These are phyloP conservation scores for Agroathelia rolfsii DNA, from an alignment of 1,284 basidiomycete species.

Conservation along the genomic window DNA sequence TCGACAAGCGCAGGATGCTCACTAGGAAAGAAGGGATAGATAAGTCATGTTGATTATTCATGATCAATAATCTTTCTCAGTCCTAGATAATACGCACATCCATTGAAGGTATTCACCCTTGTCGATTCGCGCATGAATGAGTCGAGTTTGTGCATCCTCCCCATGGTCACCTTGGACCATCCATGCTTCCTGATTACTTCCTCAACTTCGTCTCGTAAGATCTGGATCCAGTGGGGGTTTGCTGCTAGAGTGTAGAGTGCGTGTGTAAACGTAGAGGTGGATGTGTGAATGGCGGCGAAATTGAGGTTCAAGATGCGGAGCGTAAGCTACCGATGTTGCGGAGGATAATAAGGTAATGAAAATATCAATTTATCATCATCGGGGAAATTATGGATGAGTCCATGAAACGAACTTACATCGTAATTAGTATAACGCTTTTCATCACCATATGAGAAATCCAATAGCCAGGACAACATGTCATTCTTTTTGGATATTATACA, in stretches of 20 bases:
- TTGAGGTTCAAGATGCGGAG: conserved; percentile 23
- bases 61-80: conserved; percentile 1
- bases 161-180: conserved; percentile 29
- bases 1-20: conserved; percentile 23
- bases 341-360: no score
- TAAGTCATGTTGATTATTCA: conserved; percentile 8
- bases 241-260: conserved; percentile 28
- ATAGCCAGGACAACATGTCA: conserved; percentile 36
- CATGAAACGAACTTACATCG: no score
- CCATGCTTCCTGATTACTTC: conserved; percentile 18
- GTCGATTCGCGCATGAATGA: conserved; percentile 32
- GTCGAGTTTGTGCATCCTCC: conserved; percentile 25
- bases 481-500: conserved; percentile 18
- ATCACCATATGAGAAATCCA: conserved; percentile 25
- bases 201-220: conserved; percentile 27
- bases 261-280: conserved; percentile 24
- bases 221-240: conserved; percentile 24
- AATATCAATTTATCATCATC: no score
- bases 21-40: conserved; percentile 14
- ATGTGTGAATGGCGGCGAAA: conserved; percentile 27
- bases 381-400: no score
- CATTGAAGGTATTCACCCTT: conserved; percentile 22
- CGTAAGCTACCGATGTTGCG: conserved; percentile 18
- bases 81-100: conserved; percentile 18
- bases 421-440: no score